Base-by-base conservation (phyloP, 192 early-diverging fungal genomes). In the Haplosporangium gracile region DNA sequence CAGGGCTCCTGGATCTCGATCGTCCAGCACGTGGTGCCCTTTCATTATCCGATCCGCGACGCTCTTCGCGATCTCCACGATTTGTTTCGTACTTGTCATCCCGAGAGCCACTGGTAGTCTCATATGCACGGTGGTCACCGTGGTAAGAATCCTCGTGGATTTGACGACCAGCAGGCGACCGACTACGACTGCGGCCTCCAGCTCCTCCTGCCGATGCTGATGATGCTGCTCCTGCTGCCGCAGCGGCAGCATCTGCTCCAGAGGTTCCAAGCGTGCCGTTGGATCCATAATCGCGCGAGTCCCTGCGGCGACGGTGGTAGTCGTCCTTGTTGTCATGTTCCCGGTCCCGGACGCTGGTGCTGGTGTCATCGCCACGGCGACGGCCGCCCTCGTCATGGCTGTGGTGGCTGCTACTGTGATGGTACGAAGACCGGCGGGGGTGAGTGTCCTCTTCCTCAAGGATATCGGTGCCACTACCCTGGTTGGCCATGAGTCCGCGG, bases 1-100 rank as follows among this genome's bases (percentile, higher is more conserved):
- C 49, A 43, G 83, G 81, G 32, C 82, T 88, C 16, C 76, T 80
- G 45, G 82, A 83, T 51, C 82, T 83, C 24, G 81, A 80, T 36
- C 74, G 39, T 10, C 47, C 57, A 57, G 74, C 72, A 51, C 79
- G 60, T 29, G 60, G 26, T 11, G 60, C 60, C 60, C 60, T 65
- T 10, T 65, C 60, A 32, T 65, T 34, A 32, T 65, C 60, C 29
- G 60, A 65, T 34, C 60, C 60, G 24, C 75, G 75, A 20, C 75
- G 57, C 24, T 57, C 55, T 24, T 24, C 42, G n/a, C 76, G 76
- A 6, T 75, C 57, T 7, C 77, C 77, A 32, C 78, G 77, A 16
- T 81, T 68, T 7, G 70, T 43, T 6, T 79, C 78, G 22, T 85
- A 85, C 55, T 85, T 85, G 53, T 85, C 78, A 32, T 85, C 82